Conservation (phyloP, 495 filamentous ascomycete genomes). For the Penicillium longicatenatum region DNA sequence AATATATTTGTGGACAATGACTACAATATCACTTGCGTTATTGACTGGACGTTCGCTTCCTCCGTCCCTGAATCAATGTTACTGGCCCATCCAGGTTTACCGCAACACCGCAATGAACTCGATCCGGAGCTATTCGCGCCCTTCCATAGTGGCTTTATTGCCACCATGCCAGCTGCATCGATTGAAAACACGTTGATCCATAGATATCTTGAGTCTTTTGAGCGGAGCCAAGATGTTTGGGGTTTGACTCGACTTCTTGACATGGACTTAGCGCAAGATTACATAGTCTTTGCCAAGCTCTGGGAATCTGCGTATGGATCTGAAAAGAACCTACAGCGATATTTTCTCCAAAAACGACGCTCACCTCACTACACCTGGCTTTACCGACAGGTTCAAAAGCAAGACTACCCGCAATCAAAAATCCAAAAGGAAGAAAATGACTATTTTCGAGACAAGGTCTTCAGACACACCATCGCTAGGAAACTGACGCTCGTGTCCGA, state of each 20-base stretch:
- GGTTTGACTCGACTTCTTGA: constrained; percentile 25
- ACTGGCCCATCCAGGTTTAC: constrained; percentile 26
- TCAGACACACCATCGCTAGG: constrained; percentile 27
- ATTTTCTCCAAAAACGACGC: constrained; percentile 17
- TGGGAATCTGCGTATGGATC: constrained; percentile 18
- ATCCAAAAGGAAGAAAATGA: constrained; percentile 24
- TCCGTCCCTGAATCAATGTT: constrained; percentile 29
- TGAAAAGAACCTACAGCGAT: constrained; percentile 15
- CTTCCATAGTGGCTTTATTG: constrained; percentile 19
- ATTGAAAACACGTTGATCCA: constrained; percentile 9
- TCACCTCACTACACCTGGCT: constrained; percentile 22
- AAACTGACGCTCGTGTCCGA: constrained; percentile 29
- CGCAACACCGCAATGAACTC: constrained; percentile 28
- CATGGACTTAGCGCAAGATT: constrained; percentile 22
- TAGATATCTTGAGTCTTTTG: constrained; percentile 18
- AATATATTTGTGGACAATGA: constrained; percentile 41
- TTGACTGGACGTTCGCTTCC: constrained; percentile 36
- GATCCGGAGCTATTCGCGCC: constrained; percentile 16
- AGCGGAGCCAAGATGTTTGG: constrained; percentile 19
- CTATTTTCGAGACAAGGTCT: constrained; percentile 22
- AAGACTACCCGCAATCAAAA: constrained; percentile 20
- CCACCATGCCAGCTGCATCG: constrained; percentile 10
- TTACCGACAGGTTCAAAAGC: constrained; percentile 20
- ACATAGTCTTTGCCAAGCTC: constrained; percentile 17
- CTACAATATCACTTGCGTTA: constrained; percentile 39